Base-by-base conservation (phyloP, 306 rosid species). In the Prunus salicina region DNA sequence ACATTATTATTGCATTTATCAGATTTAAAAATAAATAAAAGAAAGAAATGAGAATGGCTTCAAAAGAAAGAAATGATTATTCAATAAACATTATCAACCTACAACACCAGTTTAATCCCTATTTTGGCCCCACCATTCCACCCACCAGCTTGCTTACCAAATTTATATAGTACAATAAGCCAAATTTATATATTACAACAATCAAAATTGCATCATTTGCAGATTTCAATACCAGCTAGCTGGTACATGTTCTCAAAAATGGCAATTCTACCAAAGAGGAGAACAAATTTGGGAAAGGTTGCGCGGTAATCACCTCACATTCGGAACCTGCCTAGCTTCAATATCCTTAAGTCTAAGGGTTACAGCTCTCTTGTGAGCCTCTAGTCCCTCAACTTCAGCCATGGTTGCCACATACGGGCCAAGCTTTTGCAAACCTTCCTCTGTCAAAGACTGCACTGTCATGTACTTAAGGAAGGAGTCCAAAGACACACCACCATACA, bases 311-410 rank as follows among this genome's bases (percentile, higher is more conserved):
- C 83, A 82, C 73, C 83, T 88, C 71, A 82, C 69, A 22, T 76
- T 83, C 50, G 90, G 69, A 83, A 86, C 87, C 81, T 84, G 88
- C 71, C 61, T 87, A 83, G 96, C 93, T 84, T 91, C 92, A 41
- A 95, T 90, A 75, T 95, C 99, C 83, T 90, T 79, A 58, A 95
- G 92, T 83, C 99, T 88, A 75, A 95, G 91, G 74, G 97, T 92
- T 45, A 95, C 97, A 3, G 99, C 97, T 84, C 97, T 81, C 82
- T 90, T 95, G 78, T 95, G 97, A 11, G 97, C 97, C 41, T 92
- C 97, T 19, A 95, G 89, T 20, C 99, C 97, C 84, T 95, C 99
- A 62, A 90, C 91, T 88, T 84, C 92, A 13, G 99, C 99, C 99
- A 95, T 95, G 66, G 91, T 88, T 62, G 89, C 97, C 32, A 92